Conservation (phyloP, 495 filamentous ascomycete genomes). For the Tuber aestivum region DNA sequence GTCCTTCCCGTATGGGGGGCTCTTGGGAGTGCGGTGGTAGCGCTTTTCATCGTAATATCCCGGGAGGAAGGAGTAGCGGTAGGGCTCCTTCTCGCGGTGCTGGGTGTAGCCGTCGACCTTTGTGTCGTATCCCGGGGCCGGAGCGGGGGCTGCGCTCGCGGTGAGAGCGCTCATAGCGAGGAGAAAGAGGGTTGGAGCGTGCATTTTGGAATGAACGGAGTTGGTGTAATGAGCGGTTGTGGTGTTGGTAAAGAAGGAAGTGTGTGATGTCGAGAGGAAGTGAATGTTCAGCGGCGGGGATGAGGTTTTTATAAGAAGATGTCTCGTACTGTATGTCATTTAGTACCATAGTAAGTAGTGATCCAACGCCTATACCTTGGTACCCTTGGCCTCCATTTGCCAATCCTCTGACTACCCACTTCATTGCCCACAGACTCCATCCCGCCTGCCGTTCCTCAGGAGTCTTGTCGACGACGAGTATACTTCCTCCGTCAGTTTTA, state of each 20-base stretch:
- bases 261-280: background rate
- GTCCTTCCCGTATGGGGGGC: background rate
- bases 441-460: background rate
- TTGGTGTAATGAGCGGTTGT: background rate
- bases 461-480: background rate
- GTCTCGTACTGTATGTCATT: background rate
- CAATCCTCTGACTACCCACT: background rate
- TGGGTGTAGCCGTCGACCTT: background rate
- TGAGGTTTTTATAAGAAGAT: background rate
- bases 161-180: background rate
- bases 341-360: background rate
- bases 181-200: background rate
- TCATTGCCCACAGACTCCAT: background rate
- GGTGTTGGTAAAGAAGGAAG: background rate
- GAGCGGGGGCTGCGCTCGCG: background rate
- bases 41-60: background rate
- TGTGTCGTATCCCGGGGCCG: background rate
- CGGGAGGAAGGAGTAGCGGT: background rate
- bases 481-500: background rate
- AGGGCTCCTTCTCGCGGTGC: background rate
- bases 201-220: background rate
- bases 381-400: background rate
- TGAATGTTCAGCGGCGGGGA: background rate
- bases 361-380: background rate
- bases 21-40: slow-evolving; percentile 8